Evolutionary conservation across 1,284 basidiomycete species (phyloP), one percentile per base, ranked within the genome.

Genomic region (Pisolithus thermaeus): DNA sequence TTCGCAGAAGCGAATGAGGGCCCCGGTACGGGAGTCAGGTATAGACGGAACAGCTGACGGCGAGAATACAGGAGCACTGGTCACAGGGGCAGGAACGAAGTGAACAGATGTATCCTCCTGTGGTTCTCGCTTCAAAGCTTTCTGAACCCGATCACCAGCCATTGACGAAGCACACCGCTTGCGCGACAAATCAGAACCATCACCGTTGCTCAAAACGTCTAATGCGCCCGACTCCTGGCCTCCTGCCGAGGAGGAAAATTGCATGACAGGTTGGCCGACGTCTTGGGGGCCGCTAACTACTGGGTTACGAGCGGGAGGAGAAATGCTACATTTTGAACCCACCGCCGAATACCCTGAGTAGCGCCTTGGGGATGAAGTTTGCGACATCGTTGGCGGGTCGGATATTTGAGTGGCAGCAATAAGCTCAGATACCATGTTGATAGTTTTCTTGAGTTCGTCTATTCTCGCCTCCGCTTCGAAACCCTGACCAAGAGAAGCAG

Each of bases 81-180:
- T 51, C 20, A 59, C 56, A 16, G 62, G 54, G 22, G 65, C 58
- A 12, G 70, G 56, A 5, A 70, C 51, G 20, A 63, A 48, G 48
- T 67, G 66, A 23, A 70, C 54, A 7, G 56, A 49, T 27, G 56
- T 14, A 20, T 84, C 83, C 35, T 87, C 85, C 56, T 73, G 76
- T 23, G 84, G 82, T 58, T 87, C 84, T 56, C 83, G 71, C 68
- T 87, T 87, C 56, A 81, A 70, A 18, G 80, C 76, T 61, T 87
- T 87, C 47, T 80, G 70, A 37, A 71, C 76, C 20, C 84, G 77
- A 51, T 81, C 78, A 52, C 77, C 81, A 20, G 74, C 79, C 52
- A 80, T 70, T 46, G 78, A 79, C n/a, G 83, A 81, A 14, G 79
- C 83, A 55, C 81, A 84, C 22, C 84, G 80, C 64, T 87, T 87